These are phyloP conservation scores for Helminthosporium solani DNA, from an alignment of 2,329 filamentous ascomycete genomes.

Conservation along the genomic window DNA sequence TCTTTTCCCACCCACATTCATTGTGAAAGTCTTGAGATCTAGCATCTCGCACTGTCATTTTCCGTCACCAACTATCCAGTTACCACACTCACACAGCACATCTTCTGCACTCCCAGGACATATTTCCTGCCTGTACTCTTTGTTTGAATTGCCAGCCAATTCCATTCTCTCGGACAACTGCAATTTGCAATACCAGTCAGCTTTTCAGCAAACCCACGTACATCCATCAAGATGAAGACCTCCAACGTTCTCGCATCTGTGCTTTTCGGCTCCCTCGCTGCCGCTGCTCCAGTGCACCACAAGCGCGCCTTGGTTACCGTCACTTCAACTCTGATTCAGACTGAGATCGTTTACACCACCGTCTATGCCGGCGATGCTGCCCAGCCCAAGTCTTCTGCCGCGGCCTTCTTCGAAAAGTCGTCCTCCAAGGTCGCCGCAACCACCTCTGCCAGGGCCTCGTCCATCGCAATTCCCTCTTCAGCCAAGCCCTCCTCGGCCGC, in stretches of 20 bases:
- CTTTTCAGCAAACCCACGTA: slow-evolving; percentile 19
- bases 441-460: slow-evolving; percentile 11
- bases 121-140: neutral
- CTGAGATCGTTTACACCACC: slow-evolving; percentile 39
- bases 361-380: slow-evolving; percentile 32
- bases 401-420: slow-evolving; percentile 23
- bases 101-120: slow-evolving; percentile 6
- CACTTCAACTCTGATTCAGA: slow-evolving; percentile 36
- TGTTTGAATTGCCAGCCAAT: slow-evolving; percentile 40
- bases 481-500: neutral
- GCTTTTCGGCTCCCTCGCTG: slow-evolving; percentile 38
- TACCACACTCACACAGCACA: slow-evolving; percentile 8
- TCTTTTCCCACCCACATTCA: slow-evolving; percentile 22
- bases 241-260: slow-evolving; percentile 37
- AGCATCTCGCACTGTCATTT: slow-evolving; percentile 37
- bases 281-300: slow-evolving; percentile 28
- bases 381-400: slow-evolving; percentile 15
- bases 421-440: slow-evolving; percentile 23
- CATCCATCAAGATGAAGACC: slow-evolving; percentile 37
- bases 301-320: slow-evolving; percentile 39
- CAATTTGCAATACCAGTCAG: slow-evolving; percentile 17
- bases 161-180: slow-evolving; percentile 25
- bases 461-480: slow-evolving; percentile 10
- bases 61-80: slow-evolving; percentile 24
- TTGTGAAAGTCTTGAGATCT: slow-evolving; percentile 35